Conservation (phyloP, 2,329 filamentous ascomycete genomes). For the Beauveria rudraprayagi region DNA sequence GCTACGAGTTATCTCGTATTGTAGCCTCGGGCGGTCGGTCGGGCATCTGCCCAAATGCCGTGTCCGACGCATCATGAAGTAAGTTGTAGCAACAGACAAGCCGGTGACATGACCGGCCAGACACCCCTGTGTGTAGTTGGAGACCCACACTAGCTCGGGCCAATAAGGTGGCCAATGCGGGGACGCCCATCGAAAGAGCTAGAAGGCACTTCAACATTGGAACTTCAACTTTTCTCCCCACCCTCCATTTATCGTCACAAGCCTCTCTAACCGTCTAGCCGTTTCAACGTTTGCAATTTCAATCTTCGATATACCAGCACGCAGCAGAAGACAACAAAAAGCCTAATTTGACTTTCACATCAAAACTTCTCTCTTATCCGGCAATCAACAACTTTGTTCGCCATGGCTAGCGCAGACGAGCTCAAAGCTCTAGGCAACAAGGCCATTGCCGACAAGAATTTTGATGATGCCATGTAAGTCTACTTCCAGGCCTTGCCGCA, state of each 20-base stretch:
- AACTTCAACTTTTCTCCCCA: conserved; percentile 21
- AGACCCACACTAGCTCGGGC: conserved; percentile 18
- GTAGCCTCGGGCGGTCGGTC: background rate
- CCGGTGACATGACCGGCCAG: background rate
- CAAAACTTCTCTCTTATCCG: no score
- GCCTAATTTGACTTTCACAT: background rate
- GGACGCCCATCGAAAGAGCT: conserved; percentile 34
- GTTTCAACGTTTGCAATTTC: conserved; percentile 4
- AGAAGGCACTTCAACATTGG: conserved; percentile 26
- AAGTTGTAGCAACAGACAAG: background rate
- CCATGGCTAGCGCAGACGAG: conserved; percentile 59
- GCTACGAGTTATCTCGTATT: background rate
- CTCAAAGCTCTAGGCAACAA: conserved; percentile 98
- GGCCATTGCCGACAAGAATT: conserved; percentile 96
- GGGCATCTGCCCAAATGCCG: background rate
- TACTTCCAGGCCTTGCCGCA: background rate
- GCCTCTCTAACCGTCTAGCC: conserved; percentile 11
- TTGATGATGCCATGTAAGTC: conserved; percentile 86
- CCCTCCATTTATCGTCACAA: conserved; percentile 17
- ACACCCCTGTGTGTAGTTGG: background rate
- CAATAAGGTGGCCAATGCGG: conserved; percentile 23
- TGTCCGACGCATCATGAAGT: background rate
- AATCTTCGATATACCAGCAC: background rate
- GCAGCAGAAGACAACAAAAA: background rate
- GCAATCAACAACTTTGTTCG: conserved; percentile 4